Percentiles rank a stretch among this genome's conserved stretches.
Evolutionary conservation across 192 early-diverging fungal species (phyloP).

Genomic region (Fimicolochytrium jonesii): DNA sequence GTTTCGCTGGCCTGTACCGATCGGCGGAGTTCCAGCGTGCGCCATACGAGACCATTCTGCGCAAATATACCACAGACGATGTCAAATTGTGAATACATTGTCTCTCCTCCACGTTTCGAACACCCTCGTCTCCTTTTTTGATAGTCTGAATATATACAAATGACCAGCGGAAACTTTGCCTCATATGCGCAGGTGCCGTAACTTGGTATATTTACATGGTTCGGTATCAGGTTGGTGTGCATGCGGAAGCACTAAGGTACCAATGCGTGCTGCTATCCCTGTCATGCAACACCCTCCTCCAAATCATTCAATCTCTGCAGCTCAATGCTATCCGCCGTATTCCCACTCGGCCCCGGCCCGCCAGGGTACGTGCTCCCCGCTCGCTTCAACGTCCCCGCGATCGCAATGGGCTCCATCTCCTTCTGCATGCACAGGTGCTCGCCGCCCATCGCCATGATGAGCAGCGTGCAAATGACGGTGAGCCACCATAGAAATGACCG

Average conservation of each 20-base stretch:
- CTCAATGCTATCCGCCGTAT: too few species aligned
- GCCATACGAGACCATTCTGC: conserved; percentile 34
- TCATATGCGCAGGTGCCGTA: too few species aligned
- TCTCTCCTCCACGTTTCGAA: too few species aligned
- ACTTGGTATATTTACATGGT: too few species aligned
- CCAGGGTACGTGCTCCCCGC: not conserved
- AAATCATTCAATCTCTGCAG: conserved; percentile 22
- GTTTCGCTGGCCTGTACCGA: conserved; percentile 81
- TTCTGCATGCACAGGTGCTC: conserved; percentile 76
- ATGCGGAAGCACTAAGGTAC: too few species aligned
- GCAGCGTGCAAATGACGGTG: conserved; percentile 42
- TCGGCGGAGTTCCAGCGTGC: conserved; percentile 27
- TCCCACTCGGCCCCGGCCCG: not conserved
- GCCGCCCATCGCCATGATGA: conserved; percentile 67
- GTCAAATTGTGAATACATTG: conserved; percentile 8
- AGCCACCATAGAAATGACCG: conserved; percentile 67
- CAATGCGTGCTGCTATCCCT: too few species aligned
- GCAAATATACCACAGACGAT: conserved; percentile 26
- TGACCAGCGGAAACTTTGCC: too few species aligned
- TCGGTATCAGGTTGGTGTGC: too few species aligned
- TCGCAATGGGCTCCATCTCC: conserved; percentile 72
- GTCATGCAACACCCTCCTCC: not conserved
- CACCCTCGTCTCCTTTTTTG: too few species aligned
- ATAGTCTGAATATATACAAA: too few species aligned
- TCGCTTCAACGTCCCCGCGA: conserved; percentile 16